phyloP scores from a whole-genome alignment of 2,329 filamentous ascomycete genomes.

The Aspergillus udagawae region DNA sequence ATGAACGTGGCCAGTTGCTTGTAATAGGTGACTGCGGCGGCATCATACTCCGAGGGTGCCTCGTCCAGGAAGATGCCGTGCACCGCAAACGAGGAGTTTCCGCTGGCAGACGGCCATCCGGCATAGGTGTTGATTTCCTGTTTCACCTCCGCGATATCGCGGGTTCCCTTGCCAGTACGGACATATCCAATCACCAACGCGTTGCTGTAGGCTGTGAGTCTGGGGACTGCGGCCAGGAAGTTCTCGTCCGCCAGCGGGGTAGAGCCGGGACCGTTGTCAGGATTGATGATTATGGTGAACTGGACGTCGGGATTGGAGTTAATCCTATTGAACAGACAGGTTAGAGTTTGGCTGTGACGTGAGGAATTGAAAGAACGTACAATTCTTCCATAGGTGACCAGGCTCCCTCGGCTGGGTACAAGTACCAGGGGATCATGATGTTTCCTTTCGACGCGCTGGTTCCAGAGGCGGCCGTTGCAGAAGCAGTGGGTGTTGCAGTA shows the following conservation, averaged over 20 bases:
- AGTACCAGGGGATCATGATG: constrained; percentile 16
- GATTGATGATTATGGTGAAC: constrained; percentile 21
- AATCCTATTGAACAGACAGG: neutral
- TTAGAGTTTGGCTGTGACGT: neutral
- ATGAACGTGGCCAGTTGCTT: neutral
- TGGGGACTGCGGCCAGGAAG: constrained; percentile 5
- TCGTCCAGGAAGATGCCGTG: constrained; percentile 12
- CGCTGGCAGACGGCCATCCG: constrained; percentile 5
- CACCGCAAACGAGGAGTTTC: constrained; percentile 6
- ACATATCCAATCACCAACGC: constrained; percentile 9
- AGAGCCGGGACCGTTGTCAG: constrained; percentile 13
- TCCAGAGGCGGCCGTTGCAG: neutral
- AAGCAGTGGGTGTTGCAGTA: neutral
- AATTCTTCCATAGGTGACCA: constrained; percentile 15
- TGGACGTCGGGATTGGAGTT: constrained; percentile 11
- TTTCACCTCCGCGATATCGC: constrained; percentile 1
- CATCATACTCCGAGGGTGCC: constrained; percentile 3
- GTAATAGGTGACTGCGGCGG: constrained; percentile 1
- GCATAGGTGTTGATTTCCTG: constrained; percentile 9
- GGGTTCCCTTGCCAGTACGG: constrained; percentile 1
- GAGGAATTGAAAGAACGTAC: neutral
- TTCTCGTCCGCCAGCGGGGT: constrained; percentile 5
- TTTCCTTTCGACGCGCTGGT: neutral
- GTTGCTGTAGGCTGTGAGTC: constrained; percentile 3
- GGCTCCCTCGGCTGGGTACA: constrained; percentile 13